Conservation (phyloP, 2,329 filamentous ascomycete species). For the Aspergillus intermedius region DNA sequence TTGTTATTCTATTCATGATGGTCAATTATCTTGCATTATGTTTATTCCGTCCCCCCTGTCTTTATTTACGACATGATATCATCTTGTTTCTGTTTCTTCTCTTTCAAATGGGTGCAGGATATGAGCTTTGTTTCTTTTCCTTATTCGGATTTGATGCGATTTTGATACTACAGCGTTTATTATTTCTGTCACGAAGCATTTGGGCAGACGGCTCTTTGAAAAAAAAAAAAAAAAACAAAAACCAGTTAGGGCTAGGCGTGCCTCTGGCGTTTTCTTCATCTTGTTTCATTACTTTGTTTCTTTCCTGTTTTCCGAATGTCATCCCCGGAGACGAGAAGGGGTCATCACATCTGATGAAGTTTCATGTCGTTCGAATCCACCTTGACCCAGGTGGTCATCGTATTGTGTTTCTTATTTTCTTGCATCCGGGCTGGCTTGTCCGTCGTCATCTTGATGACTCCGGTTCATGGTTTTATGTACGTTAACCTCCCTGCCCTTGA, state of each 20-base stretch:
- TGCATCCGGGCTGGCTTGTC: slow-evolving; percentile 33
- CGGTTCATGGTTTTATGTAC: slow-evolving; percentile 41
- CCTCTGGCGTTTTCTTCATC: slow-evolving; percentile 27
- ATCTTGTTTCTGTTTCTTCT: slow-evolving; percentile 10
- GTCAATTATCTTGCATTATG: slow-evolving; percentile 18
- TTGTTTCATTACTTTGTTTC: slow-evolving; percentile 17
- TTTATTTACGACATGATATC: slow-evolving; percentile 29
- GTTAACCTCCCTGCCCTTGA: slow-evolving; percentile 45
- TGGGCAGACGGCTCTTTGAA: slow-evolving; percentile 26
- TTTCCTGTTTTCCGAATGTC: slow-evolving; percentile 5
- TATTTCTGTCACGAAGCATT: slow-evolving; percentile 25
- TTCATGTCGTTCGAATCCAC: slow-evolving; percentile 27
- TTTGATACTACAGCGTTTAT: slow-evolving; percentile 18
- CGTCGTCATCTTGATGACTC: slow-evolving; percentile 29
- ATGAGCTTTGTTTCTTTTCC: slow-evolving; percentile 14
- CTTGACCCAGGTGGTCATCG: slow-evolving; percentile 24
- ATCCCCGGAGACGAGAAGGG: slow-evolving; percentile 17
- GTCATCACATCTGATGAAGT: slow-evolving; percentile 30
- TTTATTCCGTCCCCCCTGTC: slow-evolving; percentile 17
- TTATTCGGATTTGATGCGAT: slow-evolving; percentile 15
- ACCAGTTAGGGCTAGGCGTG: slow-evolving; percentile 26
- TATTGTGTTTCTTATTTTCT: slow-evolving; percentile 21
- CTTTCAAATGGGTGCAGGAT: slow-evolving; percentile 19
- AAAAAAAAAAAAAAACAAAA: slow-evolving; percentile 14
- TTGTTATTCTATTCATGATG: slow-evolving; percentile 12